These are phyloP conservation scores for Candida insectalens DNA, from an alignment of 805 yeast genomes.

Conservation along the genomic window DNA sequence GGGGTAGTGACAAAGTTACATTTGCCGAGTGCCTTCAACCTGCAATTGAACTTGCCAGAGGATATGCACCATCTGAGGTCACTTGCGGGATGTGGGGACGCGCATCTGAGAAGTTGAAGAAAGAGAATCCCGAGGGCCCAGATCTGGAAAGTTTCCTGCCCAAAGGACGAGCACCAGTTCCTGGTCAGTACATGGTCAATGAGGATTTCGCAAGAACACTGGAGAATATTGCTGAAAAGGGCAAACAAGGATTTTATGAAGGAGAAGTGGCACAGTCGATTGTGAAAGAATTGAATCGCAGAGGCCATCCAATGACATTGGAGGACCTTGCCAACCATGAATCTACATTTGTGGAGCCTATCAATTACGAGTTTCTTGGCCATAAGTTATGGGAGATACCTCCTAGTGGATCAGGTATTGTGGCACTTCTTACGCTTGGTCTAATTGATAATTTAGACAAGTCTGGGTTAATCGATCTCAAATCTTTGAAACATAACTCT, in stretches of 20 bases:
- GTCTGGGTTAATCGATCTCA: slow-evolving; percentile 32
- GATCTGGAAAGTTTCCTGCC: slow-evolving; percentile 27
- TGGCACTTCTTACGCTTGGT: slow-evolving; percentile 65
- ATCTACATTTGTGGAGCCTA: slow-evolving; percentile 59
- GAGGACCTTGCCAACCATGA: slow-evolving; percentile 51
- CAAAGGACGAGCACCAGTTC: slow-evolving; percentile 35
- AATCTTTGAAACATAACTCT: slow-evolving; percentile 49
- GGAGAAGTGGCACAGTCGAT: slow-evolving; percentile 65
- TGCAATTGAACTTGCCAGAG: slow-evolving; percentile 60
- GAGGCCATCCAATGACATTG: slow-evolving; percentile 46
- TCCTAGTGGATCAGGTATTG: slow-evolving; percentile 76
- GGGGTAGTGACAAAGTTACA: slow-evolving; percentile 65
- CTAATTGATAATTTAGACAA: slow-evolving; percentile 46
- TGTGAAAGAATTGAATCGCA: slow-evolving; percentile 36
- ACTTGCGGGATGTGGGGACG: slow-evolving; percentile 40
- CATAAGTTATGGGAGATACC: slow-evolving; percentile 70
- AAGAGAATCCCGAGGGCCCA: slow-evolving; percentile 22
- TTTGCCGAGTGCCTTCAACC: slow-evolving; percentile 51
- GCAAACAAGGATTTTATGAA: slow-evolving; percentile 58
- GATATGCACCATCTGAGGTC: slow-evolving; percentile 56
- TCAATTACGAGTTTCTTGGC: slow-evolving; percentile 41
- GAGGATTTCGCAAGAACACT: slow-evolving; percentile 42
- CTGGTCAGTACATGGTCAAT: slow-evolving; percentile 52
- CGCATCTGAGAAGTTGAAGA: slow-evolving; percentile 29
- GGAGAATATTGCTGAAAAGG: slow-evolving; percentile 40